phyloP scores from a whole-genome alignment of 345 rosid species.

The Lumnitzera littorea region DNA sequence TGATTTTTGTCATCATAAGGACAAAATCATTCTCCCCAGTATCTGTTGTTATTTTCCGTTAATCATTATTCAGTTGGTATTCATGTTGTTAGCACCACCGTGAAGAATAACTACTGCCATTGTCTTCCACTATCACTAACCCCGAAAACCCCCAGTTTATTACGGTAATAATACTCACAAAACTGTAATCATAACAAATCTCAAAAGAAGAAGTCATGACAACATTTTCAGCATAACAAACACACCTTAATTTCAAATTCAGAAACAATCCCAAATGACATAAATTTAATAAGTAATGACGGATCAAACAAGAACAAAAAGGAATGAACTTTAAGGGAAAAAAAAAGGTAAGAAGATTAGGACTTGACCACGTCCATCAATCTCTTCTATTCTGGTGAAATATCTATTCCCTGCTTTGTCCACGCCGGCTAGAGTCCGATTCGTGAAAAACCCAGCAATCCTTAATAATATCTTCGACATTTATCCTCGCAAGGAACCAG shows the following conservation, averaged over 20 bases:
- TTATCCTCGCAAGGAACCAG: constrained; percentile 1
- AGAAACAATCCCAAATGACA: no score
- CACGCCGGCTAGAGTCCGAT: constrained; percentile 39
- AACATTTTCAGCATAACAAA: neutral
- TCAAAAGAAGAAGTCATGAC: no score
- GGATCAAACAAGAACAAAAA: neutral
- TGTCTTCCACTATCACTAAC: no score
- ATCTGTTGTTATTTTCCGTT: no score
- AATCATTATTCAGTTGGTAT: no score
- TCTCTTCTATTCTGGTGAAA: constrained; percentile 67
- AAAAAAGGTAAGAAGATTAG: constrained; percentile 1
- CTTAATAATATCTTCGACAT: constrained; percentile 78
- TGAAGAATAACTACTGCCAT: no score
- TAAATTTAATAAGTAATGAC: neutral
- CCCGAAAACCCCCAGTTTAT: no score
- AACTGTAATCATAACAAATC: no score
- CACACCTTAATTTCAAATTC: neutral
- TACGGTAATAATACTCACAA: no score
- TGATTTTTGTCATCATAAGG: no score
- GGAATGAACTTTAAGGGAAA: neutral
- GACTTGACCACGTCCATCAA: constrained; percentile 70
- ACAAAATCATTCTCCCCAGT: no score
- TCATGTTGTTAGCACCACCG: no score
- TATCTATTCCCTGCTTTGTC: constrained; percentile 82
- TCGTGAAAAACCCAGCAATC: constrained; percentile 57